These are phyloP conservation scores for Phlebopus sp. DNA, from an alignment of 1,284 basidiomycete species.

Conservation along the genomic window DNA sequence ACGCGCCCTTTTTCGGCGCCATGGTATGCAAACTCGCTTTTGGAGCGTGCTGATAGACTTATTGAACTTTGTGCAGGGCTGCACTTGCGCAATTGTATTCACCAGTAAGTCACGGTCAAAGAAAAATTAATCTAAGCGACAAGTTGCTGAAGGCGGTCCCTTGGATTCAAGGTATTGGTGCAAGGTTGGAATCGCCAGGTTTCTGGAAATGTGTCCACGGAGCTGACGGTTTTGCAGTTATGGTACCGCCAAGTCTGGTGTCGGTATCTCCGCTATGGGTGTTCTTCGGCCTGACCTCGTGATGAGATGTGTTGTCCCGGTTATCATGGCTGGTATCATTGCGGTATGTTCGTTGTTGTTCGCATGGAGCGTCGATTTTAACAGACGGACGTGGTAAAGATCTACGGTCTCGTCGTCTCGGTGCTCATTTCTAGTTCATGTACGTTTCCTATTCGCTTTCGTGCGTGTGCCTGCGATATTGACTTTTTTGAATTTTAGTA, in stretches of 20 bases:
- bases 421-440: conserved; percentile 80
- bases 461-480: conserved; percentile 40
- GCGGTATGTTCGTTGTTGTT: conserved; percentile 52
- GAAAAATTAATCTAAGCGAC: too few species aligned
- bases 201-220: not conserved
- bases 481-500: conserved; percentile 39
- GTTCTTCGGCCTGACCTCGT: conserved; percentile 92
- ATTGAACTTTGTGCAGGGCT: conserved; percentile 58
- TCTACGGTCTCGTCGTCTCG: conserved; percentile 92
- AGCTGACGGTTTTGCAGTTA: conserved; percentile 47
- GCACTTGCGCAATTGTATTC: conserved; percentile 95
- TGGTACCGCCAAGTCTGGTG: conserved; percentile 98
- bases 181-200: conserved; percentile 23
- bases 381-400: conserved; percentile 28
- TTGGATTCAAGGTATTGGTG: conserved; percentile 26
- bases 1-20: conserved; percentile 96
- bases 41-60: conserved; percentile 4
- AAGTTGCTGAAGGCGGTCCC: not conserved
- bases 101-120: conserved; percentile 73
- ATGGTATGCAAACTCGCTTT: conserved; percentile 50
- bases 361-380: not conserved
- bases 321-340: conserved; percentile 99
- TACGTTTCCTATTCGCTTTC: conserved; percentile 40
- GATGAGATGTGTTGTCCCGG: conserved; percentile 96
- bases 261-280: conserved; percentile 98